Percentiles rank a stretch among this genome's conserved stretches.
Evolutionary conservation across 495 filamentous ascomycete species (phyloP).

Genomic region (Penicillium cataractarum): DNA sequence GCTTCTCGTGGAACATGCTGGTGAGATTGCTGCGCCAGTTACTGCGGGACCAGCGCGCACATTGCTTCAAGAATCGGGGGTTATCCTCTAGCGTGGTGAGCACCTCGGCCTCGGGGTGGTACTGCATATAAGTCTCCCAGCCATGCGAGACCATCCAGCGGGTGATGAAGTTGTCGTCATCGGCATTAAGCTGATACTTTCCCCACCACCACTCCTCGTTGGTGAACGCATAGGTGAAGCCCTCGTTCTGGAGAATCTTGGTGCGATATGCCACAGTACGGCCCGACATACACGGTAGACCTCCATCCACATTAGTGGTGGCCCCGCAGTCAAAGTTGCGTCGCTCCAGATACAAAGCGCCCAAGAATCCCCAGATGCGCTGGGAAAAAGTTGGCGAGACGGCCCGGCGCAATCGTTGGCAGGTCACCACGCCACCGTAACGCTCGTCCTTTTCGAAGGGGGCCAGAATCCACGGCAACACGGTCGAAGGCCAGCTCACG

Average conservation of each 20-base stretch:
- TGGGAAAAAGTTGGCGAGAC: slow-evolving; percentile 57
- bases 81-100: slow-evolving; percentile 77
- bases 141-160: slow-evolving; percentile 76
- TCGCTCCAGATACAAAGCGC: slow-evolving; percentile 79
- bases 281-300: slow-evolving; percentile 85
- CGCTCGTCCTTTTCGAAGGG: slow-evolving; percentile 74
- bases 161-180: slow-evolving; percentile 85
- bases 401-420: slow-evolving; percentile 74
- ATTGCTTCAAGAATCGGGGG: slow-evolving; percentile 74
- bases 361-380: slow-evolving; percentile 74
- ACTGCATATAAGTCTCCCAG: slow-evolving; percentile 80
- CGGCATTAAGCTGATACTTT: slow-evolving; percentile 74
- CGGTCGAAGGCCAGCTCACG: slow-evolving; percentile 76
- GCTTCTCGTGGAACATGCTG: slow-evolving; percentile 69
- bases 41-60: slow-evolving; percentile 78
- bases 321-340: slow-evolving; percentile 90
- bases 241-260: slow-evolving; percentile 74
- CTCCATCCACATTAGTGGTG: slow-evolving; percentile 82
- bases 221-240: slow-evolving; percentile 72
- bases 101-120: slow-evolving; percentile 71
- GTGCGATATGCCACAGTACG: slow-evolving; percentile 83
- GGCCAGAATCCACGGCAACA: slow-evolving; percentile 81
- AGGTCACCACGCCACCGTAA: slow-evolving; percentile 82
- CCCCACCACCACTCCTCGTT: slow-evolving; percentile 71
- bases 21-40: slow-evolving; percentile 84